phyloP scores from a whole-genome alignment of 129 eudicot genomes.

The Helianthus tuberosus region DNA sequence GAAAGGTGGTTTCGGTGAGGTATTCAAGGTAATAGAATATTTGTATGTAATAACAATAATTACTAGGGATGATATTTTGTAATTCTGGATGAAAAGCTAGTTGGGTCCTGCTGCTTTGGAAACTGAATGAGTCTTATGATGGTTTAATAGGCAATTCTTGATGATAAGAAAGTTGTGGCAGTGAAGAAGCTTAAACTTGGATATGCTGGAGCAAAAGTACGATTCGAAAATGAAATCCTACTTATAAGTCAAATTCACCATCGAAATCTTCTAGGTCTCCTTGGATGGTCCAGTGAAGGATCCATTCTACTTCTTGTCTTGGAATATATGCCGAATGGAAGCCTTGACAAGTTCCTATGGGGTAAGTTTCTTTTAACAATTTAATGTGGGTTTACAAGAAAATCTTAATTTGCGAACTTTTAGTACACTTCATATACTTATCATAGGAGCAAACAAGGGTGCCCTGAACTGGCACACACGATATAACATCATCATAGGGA shows the following conservation, averaged over 20 bases:
- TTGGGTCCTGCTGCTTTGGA: not conserved
- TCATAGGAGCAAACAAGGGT: not conserved
- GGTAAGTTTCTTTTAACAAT: not conserved
- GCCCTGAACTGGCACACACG: not conserved
- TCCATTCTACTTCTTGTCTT: not conserved
- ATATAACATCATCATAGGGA: not conserved
- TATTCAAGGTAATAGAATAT: no score
- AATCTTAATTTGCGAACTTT: not conserved
- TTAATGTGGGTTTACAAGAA: not conserved
- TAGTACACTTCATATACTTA: not conserved
- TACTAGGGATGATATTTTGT: no score
- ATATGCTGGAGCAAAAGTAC: not conserved
- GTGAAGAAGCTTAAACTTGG: not conserved
- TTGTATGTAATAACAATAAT: no score
- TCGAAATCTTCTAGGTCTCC: not conserved
- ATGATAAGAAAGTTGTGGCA: not conserved
- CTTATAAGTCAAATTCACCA: not conserved
- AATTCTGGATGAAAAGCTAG: no score
- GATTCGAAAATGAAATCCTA: not conserved
- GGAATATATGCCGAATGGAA: not conserved
- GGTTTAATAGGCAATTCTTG: not conserved
- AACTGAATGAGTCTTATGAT: not conserved
- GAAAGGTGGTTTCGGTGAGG: no score
- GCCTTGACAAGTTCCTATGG: not conserved
- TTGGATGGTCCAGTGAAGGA: not conserved